Conservation (phyloP, 106 monocot genomes). For the Dioscorea alata region DNA sequence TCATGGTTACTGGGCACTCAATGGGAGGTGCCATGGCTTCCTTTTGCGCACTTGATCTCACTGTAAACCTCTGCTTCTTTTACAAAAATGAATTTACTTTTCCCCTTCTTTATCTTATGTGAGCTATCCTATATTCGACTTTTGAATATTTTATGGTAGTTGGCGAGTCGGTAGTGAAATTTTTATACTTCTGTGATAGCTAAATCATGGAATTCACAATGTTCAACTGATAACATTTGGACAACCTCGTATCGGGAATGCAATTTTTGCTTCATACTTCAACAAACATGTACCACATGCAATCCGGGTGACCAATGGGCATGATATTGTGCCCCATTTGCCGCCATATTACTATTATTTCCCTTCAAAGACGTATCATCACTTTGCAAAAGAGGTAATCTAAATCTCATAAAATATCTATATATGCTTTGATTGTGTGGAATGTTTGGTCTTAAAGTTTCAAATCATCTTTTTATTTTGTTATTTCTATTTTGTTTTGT, state of each 20-base stretch:
- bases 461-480: background rate
- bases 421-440: too few relatives aligned
- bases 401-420: too few relatives aligned
- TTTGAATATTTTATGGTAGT: too few relatives aligned
- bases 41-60: slow-evolving; percentile 89
- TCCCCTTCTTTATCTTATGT: too few relatives aligned
- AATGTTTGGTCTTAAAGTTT: too few relatives aligned
- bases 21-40: slow-evolving; percentile 99
- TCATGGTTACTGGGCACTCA: slow-evolving; percentile 86
- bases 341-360: slow-evolving; percentile 82
- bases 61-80: too few relatives aligned
- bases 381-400: slow-evolving; percentile 87
- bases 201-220: slow-evolving; percentile 49
- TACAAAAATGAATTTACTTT: too few relatives aligned
- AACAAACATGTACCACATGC: slow-evolving; percentile 50
- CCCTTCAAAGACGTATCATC: slow-evolving; percentile 90
- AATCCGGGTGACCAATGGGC: slow-evolving; percentile 59
- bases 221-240: slow-evolving; percentile 89
- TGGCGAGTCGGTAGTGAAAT: too few relatives aligned
- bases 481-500: background rate
- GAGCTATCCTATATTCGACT: too few relatives aligned
- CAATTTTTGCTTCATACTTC: slow-evolving; percentile 78
- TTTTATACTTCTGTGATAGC: slow-evolving; percentile 22
- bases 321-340: slow-evolving; percentile 90
- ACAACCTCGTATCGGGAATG: slow-evolving; percentile 92